Base-by-base conservation (phyloP, 2,329 filamentous ascomycete genomes). In the Albifimbria verrucaria region DNA sequence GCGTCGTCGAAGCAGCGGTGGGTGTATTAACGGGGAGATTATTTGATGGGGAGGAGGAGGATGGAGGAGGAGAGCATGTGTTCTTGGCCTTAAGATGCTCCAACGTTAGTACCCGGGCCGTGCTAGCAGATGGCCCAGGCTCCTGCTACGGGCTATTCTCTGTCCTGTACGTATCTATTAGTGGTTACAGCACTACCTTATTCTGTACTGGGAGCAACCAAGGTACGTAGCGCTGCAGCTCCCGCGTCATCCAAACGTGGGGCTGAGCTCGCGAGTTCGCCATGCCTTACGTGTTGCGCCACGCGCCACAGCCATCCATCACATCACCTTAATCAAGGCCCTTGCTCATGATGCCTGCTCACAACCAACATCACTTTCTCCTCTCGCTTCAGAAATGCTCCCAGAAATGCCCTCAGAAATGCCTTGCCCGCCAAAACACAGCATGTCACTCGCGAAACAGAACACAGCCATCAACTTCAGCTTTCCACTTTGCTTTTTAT, bases 211-310 rank as follows among this genome's bases (percentile, higher is more conserved):
- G 12, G 32, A 17, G 32, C 32, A 17, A 17, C 12, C 32, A 17
- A 17, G 12, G 32, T 39, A 12, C 11, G 15, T 39, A 39, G 32
- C 32, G 32, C 32, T 17, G 32, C 15, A 39, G 32, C 32, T 39
- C 32, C 32, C 32, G 32, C 44, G 44, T 47, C 44, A 47, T 47
- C 44, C 44, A 26, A 18, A 26, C 44, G 44, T 47, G 44, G 44
- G 44, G 44, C 44, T 47, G 44, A 47, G 44, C 44, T 47, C 25
- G 32, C n/a, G 44, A 26, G 23, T 25, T 47, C 44, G 44, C 48
- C 48, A 50, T 41, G 32, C 7, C 22, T 25, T 39, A 41, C 32
- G 32, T 50, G 26, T 41, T 25, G 24, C 32, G 32, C 32, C 32
- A 17, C 32, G 32, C 32, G 32, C 32, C 32, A 39, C 32, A 39